Conservation (phyloP, 768 basidiomycete genomes). For the Coprinopsis sp. region DNA sequence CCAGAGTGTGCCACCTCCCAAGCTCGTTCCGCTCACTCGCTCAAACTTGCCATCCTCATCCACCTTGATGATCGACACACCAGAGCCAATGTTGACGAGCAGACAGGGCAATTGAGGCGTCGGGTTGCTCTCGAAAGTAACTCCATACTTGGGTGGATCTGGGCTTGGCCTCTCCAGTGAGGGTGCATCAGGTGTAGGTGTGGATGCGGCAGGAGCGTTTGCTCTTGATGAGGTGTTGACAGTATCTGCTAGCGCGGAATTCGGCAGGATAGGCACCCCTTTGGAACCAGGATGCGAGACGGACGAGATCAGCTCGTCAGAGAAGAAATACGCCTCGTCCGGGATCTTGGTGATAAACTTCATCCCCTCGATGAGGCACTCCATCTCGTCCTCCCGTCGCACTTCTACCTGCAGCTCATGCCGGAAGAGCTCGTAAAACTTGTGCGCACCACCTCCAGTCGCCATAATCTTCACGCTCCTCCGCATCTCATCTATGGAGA, state of each 20-base stretch:
- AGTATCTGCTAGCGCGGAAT: constrained; percentile 13
- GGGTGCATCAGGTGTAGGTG: constrained; percentile 2
- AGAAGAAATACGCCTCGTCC: constrained; percentile 97
- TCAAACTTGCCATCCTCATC: constrained; percentile 95
- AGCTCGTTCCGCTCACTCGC: constrained; percentile 93
- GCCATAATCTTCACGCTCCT: constrained; percentile 94
- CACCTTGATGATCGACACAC: constrained; percentile 95
- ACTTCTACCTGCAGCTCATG: constrained; percentile 80
- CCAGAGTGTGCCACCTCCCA: constrained; percentile 98
- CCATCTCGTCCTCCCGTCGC: constrained; percentile 95
- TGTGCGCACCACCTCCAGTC: constrained; percentile 96
- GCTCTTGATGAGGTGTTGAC: constrained; percentile 15
- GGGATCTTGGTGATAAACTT: constrained; percentile 96
- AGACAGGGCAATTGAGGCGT: constrained; percentile 91
- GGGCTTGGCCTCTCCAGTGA: constrained; percentile 81
- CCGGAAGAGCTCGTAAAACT: constrained; percentile 81
- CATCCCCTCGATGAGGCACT: constrained; percentile 92
- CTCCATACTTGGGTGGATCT: constrained; percentile 82
- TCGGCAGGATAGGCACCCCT: constrained; percentile 14
- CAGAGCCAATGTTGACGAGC: constrained; percentile 96
- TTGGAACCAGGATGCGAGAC: constrained; percentile 31
- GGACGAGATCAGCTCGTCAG: constrained; percentile 88
- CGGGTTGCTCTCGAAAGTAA: constrained; percentile 81
- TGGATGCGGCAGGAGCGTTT: constrained; percentile 6
- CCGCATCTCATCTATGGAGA: constrained; percentile 88